Evolutionary conservation across 805 yeast genomes (phyloP).

Genomic region (Saccharomycopsis amapae): DNA sequence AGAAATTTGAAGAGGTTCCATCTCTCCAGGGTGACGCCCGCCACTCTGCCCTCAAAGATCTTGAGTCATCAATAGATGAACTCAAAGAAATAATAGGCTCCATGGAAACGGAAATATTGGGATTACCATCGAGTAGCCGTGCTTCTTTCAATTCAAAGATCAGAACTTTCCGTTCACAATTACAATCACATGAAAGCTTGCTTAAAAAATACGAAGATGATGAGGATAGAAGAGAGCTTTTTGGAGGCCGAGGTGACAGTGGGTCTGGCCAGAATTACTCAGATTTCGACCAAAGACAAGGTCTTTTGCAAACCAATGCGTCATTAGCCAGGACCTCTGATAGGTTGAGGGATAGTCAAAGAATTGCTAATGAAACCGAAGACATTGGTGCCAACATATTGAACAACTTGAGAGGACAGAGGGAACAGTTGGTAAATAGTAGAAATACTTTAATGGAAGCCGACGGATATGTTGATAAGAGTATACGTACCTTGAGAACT

Average conservation of each 20-base stretch:
- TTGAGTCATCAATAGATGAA: slow-evolving; percentile 70
- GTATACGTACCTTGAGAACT: slow-evolving; percentile 74
- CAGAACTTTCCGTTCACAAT: slow-evolving; percentile 59
- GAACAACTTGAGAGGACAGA: slow-evolving; percentile 81
- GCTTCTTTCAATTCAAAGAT: slow-evolving; percentile 67
- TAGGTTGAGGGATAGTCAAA: slow-evolving; percentile 76
- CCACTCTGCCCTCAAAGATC: slow-evolving; percentile 46
- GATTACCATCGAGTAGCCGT: slow-evolving; percentile 67
- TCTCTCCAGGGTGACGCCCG: slow-evolving; percentile 46
- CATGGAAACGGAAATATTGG: slow-evolving; percentile 79
- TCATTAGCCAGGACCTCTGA: slow-evolving; percentile 78
- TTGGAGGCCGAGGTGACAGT: slow-evolving; percentile 39
- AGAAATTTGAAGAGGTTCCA: slow-evolving; percentile 51
- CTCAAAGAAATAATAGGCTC: slow-evolving; percentile 74
- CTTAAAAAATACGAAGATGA: slow-evolving; percentile 56
- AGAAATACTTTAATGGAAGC: slow-evolving; percentile 85
- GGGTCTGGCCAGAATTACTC: slow-evolving; percentile 39
- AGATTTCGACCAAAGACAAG: slow-evolving; percentile 60
- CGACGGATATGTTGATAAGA: slow-evolving; percentile 85
- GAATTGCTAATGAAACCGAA: slow-evolving; percentile 91
- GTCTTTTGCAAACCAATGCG: slow-evolving; percentile 68
- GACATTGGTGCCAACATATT: slow-evolving; percentile 84
- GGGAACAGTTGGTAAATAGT: slow-evolving; percentile 85
- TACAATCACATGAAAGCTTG: slow-evolving; percentile 48
- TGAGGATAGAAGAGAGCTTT: slow-evolving; percentile 63